Percentiles rank a stretch among this genome's conserved stretches.
Conservation (phyloP, 352 stramenopile species). For the Peronospora belbahrii region DNA sequence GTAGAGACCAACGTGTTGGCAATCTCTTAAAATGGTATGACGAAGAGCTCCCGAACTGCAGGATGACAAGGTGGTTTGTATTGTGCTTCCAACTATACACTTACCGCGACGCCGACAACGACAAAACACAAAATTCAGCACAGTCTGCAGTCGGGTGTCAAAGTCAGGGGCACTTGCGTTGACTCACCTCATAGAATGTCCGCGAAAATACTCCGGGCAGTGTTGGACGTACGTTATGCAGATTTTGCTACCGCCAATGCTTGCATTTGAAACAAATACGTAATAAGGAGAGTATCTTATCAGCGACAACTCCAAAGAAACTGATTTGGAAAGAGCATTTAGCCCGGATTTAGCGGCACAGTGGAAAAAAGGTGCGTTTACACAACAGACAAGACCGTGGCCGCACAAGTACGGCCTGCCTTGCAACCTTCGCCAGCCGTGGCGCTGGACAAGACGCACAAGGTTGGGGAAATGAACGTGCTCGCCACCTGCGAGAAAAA, state of each 20-base stretch:
- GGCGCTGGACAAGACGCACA: conserved; percentile 11
- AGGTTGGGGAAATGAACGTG: conserved; percentile 29
- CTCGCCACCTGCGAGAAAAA: conserved; percentile 16
- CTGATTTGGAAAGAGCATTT: no score
- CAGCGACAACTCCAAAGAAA: background rate
- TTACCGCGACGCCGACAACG: background rate
- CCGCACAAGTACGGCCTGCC: conserved; percentile 1
- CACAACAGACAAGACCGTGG: conserved; percentile 6
- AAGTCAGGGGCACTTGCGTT: no score
- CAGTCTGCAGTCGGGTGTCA: background rate
- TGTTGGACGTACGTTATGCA: no score
- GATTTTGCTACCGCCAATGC: no score
- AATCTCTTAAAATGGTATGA: no score
- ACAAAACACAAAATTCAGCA: background rate
- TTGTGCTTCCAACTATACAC: background rate
- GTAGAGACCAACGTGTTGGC: no score
- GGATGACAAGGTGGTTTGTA: background rate
- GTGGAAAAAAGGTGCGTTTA: conserved; percentile 1
- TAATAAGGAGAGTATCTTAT: no score
- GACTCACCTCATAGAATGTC: no score
- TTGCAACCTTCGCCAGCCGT: conserved; percentile 6
- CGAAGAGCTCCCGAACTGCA: background rate
- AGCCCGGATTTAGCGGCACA: no score
- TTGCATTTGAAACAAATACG: no score
- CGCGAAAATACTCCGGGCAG: no score